phyloP scores from a whole-genome alignment of 352 stramenopile species.

The Globisporangium radiosum region DNA sequence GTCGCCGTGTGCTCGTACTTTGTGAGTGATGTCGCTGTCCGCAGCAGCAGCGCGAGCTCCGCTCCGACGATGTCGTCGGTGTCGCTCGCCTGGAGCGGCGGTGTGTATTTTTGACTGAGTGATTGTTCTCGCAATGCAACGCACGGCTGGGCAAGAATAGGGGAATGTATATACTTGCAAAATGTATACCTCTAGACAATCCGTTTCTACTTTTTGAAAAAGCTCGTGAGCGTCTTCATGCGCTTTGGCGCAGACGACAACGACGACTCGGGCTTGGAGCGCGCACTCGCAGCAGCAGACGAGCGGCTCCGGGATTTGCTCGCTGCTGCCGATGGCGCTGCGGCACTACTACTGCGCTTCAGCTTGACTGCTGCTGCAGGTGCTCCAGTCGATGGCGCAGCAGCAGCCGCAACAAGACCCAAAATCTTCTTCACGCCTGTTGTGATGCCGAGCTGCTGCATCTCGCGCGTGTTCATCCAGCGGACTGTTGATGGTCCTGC shows the following conservation, averaged over 20 bases:
- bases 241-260: conserved; percentile 20
- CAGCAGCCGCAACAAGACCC: conserved; percentile 27
- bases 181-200: conserved; percentile 1
- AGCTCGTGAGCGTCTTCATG: conserved; percentile 53
- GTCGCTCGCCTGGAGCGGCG: neutral
- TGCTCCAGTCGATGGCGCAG: no score
- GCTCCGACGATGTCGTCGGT: neutral
- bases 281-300: neutral
- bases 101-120: neutral
- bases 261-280: no score
- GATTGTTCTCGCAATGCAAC: neutral
- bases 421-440: conserved; percentile 87
- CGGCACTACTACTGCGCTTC: neutral
- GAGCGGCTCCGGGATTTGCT: conserved; percentile 8
- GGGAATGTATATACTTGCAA: neutral
- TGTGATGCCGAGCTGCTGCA: conserved; percentile 77
- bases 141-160: neutral
- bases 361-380: neutral
- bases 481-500: conserved; percentile 14
- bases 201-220: conserved; percentile 52
- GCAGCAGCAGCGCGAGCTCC: neutral
- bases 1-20: neutral
- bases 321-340: neutral
- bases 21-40: neutral
- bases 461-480: conserved; percentile 78